Percentiles rank a stretch among this genome's conserved stretches.
These are phyloP conservation scores for Arachnomyces sp. DNA, from an alignment of 2,329 filamentous ascomycete species.

Conservation along the genomic window DNA sequence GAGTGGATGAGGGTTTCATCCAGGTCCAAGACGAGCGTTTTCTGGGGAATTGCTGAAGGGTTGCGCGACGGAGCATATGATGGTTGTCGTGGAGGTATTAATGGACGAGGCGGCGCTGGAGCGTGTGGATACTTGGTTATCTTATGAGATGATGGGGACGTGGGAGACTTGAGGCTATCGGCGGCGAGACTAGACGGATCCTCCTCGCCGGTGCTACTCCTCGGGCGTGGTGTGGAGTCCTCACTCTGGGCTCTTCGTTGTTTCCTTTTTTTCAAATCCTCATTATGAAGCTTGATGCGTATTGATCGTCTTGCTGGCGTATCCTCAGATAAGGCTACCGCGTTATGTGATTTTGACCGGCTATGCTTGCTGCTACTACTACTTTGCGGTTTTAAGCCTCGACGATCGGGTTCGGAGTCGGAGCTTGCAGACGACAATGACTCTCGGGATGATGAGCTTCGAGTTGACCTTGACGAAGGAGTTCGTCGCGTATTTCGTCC, in stretches of 20 bases:
- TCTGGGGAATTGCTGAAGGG: conserved; percentile 54
- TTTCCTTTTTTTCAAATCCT: conserved; percentile 66
- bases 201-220: conserved; percentile 16
- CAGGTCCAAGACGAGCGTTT: conserved; percentile 89
- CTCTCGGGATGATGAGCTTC: conserved; percentile 27
- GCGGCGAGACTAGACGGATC: conserved; percentile 50
- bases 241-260: conserved; percentile 30
- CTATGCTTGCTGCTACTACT: conserved; percentile 18
- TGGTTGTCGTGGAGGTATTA: conserved; percentile 81
- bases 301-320: conserved; percentile 66
- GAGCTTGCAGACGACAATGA: conserved; percentile 45
- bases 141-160: conserved; percentile 61
- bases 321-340: conserved; percentile 46
- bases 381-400: conserved; percentile 15
- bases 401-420: conserved; percentile 45
- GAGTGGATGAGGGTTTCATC: conserved; percentile 98
- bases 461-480: conserved; percentile 19
- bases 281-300: conserved; percentile 78
- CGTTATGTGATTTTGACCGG: conserved; percentile 20
- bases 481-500: background rate
- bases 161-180: conserved; percentile 86
- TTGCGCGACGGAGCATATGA: conserved; percentile 60
- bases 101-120: conserved; percentile 76
- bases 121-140: conserved; percentile 86
- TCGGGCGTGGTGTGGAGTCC: conserved; percentile 21